Evolutionary conservation across 257 asterid species (phyloP).

Genomic region (Nicotiana undulata): DNA sequence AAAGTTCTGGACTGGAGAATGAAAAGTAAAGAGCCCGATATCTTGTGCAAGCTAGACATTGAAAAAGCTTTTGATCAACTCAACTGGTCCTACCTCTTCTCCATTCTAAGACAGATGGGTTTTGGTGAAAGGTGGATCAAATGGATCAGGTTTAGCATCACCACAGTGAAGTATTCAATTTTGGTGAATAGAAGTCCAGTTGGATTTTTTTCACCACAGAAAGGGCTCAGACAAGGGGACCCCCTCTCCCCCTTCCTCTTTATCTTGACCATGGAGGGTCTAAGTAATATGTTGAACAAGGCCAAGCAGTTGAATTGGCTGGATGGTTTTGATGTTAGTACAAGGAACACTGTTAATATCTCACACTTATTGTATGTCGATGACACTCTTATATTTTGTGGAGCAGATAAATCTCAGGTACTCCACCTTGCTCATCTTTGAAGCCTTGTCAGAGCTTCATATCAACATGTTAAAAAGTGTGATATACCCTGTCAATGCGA

Average conservation of each 20-base stretch:
- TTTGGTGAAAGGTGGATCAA: neutral
- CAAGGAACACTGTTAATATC: neutral
- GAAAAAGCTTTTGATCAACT: neutral
- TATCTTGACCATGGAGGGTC: neutral
- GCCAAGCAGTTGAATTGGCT: too few species aligned
- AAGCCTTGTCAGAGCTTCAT: neutral
- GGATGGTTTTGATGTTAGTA: too few species aligned
- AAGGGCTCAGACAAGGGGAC: too few species aligned
- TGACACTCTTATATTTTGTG: neutral
- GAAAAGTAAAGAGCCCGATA: neutral
- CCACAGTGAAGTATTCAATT: neutral
- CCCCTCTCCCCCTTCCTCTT: neutral
- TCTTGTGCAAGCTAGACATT: neutral
- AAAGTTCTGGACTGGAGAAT: too few species aligned
- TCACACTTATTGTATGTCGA: neutral
- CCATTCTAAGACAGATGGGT: neutral
- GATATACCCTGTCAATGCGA: neutral
- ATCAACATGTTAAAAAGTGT: neutral
- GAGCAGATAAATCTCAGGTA: too few species aligned
- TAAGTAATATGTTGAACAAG: neutral
- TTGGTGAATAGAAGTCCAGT: neutral
- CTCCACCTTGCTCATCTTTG: neutral
- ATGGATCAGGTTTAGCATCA: neutral
- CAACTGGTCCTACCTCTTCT: neutral
- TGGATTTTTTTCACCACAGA: too few species aligned